phyloP scores from a whole-genome alignment of 2,329 filamentous ascomycete species.

The Diaporthe destruens region DNA sequence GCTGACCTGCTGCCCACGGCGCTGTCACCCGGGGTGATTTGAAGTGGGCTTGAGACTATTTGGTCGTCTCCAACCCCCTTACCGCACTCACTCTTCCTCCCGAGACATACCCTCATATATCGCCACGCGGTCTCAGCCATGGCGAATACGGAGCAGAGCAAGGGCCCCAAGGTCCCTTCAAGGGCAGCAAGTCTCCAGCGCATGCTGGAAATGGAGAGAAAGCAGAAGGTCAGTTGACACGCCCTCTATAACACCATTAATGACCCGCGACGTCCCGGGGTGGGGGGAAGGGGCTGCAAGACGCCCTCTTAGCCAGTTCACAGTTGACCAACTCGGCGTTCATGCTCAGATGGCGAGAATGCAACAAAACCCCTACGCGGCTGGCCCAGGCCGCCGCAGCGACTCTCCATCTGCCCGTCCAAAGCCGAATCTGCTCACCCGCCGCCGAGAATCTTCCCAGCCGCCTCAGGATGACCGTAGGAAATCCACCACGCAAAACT shows the following conservation, averaged over 20 bases:
- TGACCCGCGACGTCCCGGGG: not conserved
- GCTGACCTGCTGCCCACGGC: slow-evolving; percentile 12
- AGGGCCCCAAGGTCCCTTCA: slow-evolving; percentile 46
- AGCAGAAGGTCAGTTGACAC: slow-evolving; percentile 63
- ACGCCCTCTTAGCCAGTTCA: slow-evolving; percentile 33
- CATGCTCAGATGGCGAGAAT: slow-evolving; percentile 48
- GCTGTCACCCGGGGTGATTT: slow-evolving; percentile 30
- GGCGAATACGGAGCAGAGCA: slow-evolving; percentile 32
- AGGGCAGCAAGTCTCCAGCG: slow-evolving; percentile 65
- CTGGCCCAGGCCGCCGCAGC: slow-evolving; percentile 38
- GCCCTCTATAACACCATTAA: slow-evolving; percentile 28
- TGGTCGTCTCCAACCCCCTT: slow-evolving; percentile 27
- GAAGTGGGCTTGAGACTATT: slow-evolving; percentile 10
- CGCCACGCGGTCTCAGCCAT: slow-evolving; percentile 34
- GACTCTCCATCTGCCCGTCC: slow-evolving; percentile 39
- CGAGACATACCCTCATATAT: slow-evolving; percentile 23
- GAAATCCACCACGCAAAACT: slow-evolving; percentile 12
- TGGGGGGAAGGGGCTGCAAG: not conserved
- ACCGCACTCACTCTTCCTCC: slow-evolving; percentile 20
- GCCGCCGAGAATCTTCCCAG: slow-evolving; percentile 39
- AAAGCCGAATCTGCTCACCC: slow-evolving; percentile 38
- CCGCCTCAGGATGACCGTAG: slow-evolving; percentile 31
- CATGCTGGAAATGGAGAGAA: slow-evolving; percentile 72
- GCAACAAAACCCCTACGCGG: slow-evolving; percentile 40
- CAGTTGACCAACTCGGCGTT: slow-evolving; percentile 36